Base-by-base conservation (phyloP, 2,329 filamentous ascomycete genomes). In the Diplodia scrobiculata region DNA sequence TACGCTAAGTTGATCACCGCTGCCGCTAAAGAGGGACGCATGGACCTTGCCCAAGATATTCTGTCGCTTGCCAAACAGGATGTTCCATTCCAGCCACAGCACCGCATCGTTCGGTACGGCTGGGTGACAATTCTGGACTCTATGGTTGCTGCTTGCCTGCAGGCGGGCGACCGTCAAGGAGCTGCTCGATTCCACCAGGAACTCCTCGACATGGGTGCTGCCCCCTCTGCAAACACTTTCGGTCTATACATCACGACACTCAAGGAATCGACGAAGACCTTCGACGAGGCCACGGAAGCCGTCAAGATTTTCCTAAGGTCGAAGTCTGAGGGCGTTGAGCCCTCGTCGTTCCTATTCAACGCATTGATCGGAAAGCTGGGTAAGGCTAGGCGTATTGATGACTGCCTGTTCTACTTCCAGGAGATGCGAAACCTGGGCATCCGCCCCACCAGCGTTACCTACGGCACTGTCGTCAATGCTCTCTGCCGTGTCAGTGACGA, bases 201-300 rank as follows among this genome's bases (percentile, higher is more conserved):
- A 77, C 84, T 99, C 71, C 84, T 96, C 58, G 89, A 92, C 68
- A 95, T 98, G 83, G 94, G 94, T 55, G 88, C 91, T 68, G 89
- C 93, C 10, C 95, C 95, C 17, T 96, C 94, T 2, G 95, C 95
- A 51, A 99, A 99, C 82, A 99, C 95, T 0, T 99, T 96, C 72
- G 95, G 95, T 67, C 86, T 99, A 19, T 99, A 98, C 84, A 99
- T 99, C 79, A 98, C 96, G n/a, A 98, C 94, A 1, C 84, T 99
- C 68, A 97, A 98, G 82, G 94, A 97, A 75, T 96, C 92, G 0
- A 92, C 92, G 70, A 97, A 96, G 86, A 98, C 93, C 0, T 98
- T 97, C 70, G 95, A 99, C 73, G 95, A 99, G 78, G 95, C 95
- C 11, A 92, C 92, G 9, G 95, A 98, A 78, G 95, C 95, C 66